These are phyloP conservation scores for Ascocoryne sarcoides DNA, from an alignment of 2,329 filamentous ascomycete species.

Conservation along the genomic window DNA sequence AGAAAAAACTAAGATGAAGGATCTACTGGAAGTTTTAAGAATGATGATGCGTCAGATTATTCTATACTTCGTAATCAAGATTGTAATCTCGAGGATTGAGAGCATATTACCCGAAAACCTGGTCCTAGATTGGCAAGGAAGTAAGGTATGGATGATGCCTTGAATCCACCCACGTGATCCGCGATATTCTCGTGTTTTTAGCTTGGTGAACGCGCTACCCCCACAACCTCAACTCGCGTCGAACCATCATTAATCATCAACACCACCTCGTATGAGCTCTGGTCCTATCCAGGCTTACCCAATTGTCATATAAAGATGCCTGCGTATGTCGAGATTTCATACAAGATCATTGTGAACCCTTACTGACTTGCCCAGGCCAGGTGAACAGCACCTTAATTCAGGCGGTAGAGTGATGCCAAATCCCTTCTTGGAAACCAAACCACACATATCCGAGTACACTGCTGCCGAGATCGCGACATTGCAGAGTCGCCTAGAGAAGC, in stretches of 20 bases:
- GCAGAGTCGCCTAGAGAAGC: conserved; percentile 78
- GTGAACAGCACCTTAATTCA: conserved; percentile 50
- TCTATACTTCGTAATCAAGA: too few species aligned
- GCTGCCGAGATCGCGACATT: conserved; percentile 85
- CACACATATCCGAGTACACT: conserved; percentile 70
- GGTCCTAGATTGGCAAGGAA: too few species aligned
- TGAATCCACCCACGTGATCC: too few species aligned
- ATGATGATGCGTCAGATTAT: too few species aligned
- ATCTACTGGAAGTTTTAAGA: too few species aligned
- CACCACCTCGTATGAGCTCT: conserved; percentile 12
- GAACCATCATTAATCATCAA: conserved; percentile 8
- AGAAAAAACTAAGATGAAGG: too few species aligned
- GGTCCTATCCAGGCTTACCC: conserved; percentile 5
- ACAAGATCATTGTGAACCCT: conserved; percentile 7
- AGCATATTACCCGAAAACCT: too few species aligned
- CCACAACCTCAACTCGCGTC: too few species aligned
- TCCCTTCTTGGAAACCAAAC: conserved; percentile 68
- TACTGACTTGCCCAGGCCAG: conserved; percentile 53
- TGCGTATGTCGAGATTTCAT: conserved; percentile 32
- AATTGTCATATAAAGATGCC: conserved; percentile 32
- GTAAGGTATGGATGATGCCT: too few species aligned
- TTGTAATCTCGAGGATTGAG: too few species aligned
- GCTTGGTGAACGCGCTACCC: too few species aligned
- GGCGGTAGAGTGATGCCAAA: conserved; percentile 48
- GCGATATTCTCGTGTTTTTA: too few species aligned